phyloP scores from a whole-genome alignment of 2,329 filamentous ascomycete genomes.

The Cadophora sp. region DNA sequence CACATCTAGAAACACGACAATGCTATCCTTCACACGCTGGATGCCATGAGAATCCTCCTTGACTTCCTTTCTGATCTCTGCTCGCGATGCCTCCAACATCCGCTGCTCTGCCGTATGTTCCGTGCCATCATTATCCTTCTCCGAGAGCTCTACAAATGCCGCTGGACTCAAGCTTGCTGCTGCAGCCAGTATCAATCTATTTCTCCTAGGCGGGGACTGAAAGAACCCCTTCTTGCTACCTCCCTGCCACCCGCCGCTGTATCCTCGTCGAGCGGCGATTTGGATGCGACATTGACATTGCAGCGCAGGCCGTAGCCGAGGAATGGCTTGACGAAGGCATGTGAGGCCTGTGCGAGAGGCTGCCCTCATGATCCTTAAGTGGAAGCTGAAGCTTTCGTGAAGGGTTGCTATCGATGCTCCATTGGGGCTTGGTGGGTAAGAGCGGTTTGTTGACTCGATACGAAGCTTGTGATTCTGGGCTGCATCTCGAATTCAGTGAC shows the following conservation, averaged over 20 bases:
- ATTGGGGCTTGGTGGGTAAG: slow-evolving; percentile 26
- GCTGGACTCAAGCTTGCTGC: slow-evolving; percentile 55
- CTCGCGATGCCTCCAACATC: slow-evolving; percentile 83
- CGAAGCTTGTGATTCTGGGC: slow-evolving; percentile 19
- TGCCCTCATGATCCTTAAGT: slow-evolving; percentile 48
- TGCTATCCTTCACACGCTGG: slow-evolving; percentile 60
- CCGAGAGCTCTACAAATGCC: slow-evolving; percentile 63
- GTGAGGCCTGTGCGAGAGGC: slow-evolving; percentile 52
- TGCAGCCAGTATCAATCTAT: slow-evolving; percentile 36
- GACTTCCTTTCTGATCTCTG: slow-evolving; percentile 76
- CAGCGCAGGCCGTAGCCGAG: slow-evolving; percentile 43
- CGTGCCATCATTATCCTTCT: slow-evolving; percentile 59
- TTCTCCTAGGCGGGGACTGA: slow-evolving; percentile 27
- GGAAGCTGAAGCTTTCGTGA: not conserved
- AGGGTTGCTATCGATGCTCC: slow-evolving; percentile 37
- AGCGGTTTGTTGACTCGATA: slow-evolving; percentile 10
- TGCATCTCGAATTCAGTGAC: slow-evolving; percentile 6
- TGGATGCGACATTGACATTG: slow-evolving; percentile 23
- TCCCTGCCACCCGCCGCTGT: slow-evolving; percentile 20
- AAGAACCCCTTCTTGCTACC: slow-evolving; percentile 25
- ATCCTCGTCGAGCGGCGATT: slow-evolving; percentile 28
- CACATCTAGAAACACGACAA: slow-evolving; percentile 72
- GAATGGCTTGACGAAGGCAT: slow-evolving; percentile 48
- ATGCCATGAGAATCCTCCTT: slow-evolving; percentile 67
- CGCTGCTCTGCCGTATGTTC: slow-evolving; percentile 78